Evolutionary conservation across 2,329 filamentous ascomycete genomes (phyloP).

Genomic region (Alternaria metachromatica): DNA sequence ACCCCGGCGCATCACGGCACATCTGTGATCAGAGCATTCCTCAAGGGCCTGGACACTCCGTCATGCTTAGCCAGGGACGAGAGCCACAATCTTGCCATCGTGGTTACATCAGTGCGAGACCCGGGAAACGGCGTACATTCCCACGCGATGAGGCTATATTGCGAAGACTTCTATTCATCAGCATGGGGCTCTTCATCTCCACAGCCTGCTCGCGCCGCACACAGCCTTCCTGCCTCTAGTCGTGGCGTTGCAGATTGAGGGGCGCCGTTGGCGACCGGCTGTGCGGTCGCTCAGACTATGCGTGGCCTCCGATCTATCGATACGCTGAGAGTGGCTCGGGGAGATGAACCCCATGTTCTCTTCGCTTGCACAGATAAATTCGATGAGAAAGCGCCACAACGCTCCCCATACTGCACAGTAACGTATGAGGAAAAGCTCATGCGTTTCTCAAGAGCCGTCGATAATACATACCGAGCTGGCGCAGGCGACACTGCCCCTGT

Average conservation of each 20-base stretch:
- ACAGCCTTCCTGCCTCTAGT: conserved; percentile 24
- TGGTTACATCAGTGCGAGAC: conserved; percentile 24
- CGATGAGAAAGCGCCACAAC: conserved; percentile 38
- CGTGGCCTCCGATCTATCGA: conserved; percentile 28
- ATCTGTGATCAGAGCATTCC: conserved; percentile 29
- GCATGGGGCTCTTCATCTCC: conserved; percentile 24
- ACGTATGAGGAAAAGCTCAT: conserved; percentile 38
- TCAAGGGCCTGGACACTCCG: conserved; percentile 32
- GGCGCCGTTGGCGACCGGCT: conserved; percentile 33
- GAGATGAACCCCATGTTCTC: conserved; percentile 28
- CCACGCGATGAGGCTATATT: conserved; percentile 30
- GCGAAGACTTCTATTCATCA: conserved; percentile 33
- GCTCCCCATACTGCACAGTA: conserved; percentile 43
- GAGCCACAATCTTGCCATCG: conserved; percentile 24
- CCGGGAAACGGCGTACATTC: conserved; percentile 27
- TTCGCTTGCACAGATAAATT: conserved; percentile 18
- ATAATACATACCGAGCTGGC: conserved; percentile 40
- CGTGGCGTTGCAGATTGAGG: conserved; percentile 40
- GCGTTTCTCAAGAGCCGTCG: conserved; percentile 24
- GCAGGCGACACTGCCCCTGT: conserved; percentile 35
- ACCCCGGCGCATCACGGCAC: conserved; percentile 35
- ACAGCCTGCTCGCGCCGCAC: conserved; percentile 23
- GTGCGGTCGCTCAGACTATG: conserved; percentile 14
- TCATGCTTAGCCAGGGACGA: conserved; percentile 35
- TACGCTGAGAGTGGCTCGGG: conserved; percentile 35